Conservation (phyloP, 2,329 filamentous ascomycete species). For the Dendryphion nanum region DNA sequence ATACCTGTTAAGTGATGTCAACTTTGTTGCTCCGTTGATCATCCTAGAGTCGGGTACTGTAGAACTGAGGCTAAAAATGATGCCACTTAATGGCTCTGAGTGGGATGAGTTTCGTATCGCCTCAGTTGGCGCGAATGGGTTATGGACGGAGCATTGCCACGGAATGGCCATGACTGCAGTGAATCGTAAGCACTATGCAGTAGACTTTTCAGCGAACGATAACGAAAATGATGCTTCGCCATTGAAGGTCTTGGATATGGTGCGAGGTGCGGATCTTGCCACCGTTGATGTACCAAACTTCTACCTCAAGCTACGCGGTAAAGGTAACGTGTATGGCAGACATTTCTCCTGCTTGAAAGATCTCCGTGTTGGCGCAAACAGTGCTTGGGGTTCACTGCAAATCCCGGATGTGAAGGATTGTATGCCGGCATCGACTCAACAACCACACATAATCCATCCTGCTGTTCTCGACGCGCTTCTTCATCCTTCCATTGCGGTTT, state of each 20-base stretch:
- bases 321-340: conserved; percentile 3
- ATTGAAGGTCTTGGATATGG: not conserved
- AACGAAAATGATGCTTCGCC: not conserved
- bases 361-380: not conserved
- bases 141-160: not conserved
- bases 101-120: conserved; percentile 3
- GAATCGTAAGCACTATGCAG: too few species aligned
- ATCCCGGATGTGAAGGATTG: conserved; percentile 3
- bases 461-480: conserved; percentile 3
- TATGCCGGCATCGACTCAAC: conserved; percentile 1
- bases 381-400: too few species aligned
- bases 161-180: not conserved
- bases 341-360: conserved; percentile 1
- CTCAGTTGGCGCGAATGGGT: not conserved
- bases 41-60: conserved; percentile 1
- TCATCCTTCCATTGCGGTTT: conserved; percentile 1
- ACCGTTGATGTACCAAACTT: not conserved
- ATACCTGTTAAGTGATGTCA: conserved; percentile 2
- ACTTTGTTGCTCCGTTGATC: not conserved
- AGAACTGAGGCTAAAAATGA: conserved; percentile 1
- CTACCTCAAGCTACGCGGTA: not conserved
- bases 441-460: conserved; percentile 4
- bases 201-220: not conserved
- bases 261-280: not conserved
- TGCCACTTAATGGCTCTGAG: not conserved